A percentile compares a stretch with the other conserved stretches of the same genome.
Evolutionary conservation across 495 filamentous ascomycete genomes (phyloP).

Genomic region (Tuber magnatum): DNA sequence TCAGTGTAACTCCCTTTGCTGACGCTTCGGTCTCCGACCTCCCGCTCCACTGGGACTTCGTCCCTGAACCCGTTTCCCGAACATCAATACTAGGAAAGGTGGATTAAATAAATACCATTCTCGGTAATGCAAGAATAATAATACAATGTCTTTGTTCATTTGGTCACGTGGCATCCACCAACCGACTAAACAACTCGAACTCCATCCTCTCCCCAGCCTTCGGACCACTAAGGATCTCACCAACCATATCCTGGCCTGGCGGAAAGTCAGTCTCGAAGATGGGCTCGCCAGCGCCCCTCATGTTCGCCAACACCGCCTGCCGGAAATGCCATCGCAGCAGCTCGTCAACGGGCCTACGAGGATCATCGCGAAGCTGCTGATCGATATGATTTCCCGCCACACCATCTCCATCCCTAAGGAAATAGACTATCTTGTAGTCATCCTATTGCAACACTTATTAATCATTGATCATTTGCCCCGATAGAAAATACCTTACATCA

Average conservation of each 20-base stretch:
- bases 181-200: too few species aligned
- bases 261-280: slow-evolving; percentile 45
- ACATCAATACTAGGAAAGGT: too few species aligned
- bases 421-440: slow-evolving; percentile 43
- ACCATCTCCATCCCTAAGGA: slow-evolving; percentile 31
- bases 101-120: too few species aligned
- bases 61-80: too few species aligned
- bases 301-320: slow-evolving; percentile 43
- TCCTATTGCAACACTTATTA: slow-evolving; percentile 38
- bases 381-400: slow-evolving; percentile 42
- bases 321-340: slow-evolving; percentile 46
- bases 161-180: too few species aligned
- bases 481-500: slow-evolving; percentile 37
- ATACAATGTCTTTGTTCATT: too few species aligned
- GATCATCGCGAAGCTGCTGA: slow-evolving; percentile 40
- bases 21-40: too few species aligned
- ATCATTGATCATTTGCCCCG: slow-evolving; percentile 11
- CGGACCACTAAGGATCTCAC: too few species aligned
- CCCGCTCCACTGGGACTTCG: too few species aligned
- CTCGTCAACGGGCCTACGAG: slow-evolving; percentile 41
- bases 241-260: slow-evolving; percentile 43
- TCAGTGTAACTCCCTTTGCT: too few species aligned
- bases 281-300: slow-evolving; percentile 44
- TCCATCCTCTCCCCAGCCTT: too few species aligned
- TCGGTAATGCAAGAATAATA: too few species aligned